phyloP scores from a whole-genome alignment of 2,329 filamentous ascomycete species.

The Lachnellula arida region DNA sequence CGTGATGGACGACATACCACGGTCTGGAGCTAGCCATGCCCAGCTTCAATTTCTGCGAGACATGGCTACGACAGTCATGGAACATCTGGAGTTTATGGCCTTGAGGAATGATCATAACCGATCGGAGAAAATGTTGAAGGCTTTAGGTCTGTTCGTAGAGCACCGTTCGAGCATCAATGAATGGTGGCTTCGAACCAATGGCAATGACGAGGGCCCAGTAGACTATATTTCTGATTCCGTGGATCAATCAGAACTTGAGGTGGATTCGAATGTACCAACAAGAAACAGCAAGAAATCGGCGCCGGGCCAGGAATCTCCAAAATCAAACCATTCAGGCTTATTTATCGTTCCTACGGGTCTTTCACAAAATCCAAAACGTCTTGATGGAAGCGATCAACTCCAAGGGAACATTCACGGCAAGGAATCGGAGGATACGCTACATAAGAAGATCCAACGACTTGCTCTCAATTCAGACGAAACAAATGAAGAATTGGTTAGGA shows the following conservation, averaged over 20 bases:
- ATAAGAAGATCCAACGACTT: not conserved
- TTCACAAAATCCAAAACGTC: not conserved
- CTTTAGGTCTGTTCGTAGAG: not conserved
- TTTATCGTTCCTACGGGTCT: not conserved
- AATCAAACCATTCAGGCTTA: not conserved
- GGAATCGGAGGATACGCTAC: not conserved
- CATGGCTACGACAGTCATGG: not conserved
- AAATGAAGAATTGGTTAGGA: not conserved
- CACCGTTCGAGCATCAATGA: not conserved
- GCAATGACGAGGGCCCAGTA: not conserved
- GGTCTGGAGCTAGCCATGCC: not conserved
- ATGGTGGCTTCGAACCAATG: not conserved
- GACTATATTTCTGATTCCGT: not conserved
- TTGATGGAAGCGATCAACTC: not conserved
- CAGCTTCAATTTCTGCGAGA: not conserved
- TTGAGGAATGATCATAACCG: not conserved
- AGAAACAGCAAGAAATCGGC: not conserved
- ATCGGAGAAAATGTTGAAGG: not conserved
- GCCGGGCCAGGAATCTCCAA: not conserved
- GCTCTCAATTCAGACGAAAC: not conserved
- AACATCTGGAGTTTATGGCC: not conserved
- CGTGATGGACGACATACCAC: not conserved
- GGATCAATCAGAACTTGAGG: not conserved
- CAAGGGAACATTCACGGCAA: not conserved
- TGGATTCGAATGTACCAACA: not conserved